Evolutionary conservation across 768 basidiomycete genomes (phyloP).

Genomic region (Xerocomellus chrysenteron): DNA sequence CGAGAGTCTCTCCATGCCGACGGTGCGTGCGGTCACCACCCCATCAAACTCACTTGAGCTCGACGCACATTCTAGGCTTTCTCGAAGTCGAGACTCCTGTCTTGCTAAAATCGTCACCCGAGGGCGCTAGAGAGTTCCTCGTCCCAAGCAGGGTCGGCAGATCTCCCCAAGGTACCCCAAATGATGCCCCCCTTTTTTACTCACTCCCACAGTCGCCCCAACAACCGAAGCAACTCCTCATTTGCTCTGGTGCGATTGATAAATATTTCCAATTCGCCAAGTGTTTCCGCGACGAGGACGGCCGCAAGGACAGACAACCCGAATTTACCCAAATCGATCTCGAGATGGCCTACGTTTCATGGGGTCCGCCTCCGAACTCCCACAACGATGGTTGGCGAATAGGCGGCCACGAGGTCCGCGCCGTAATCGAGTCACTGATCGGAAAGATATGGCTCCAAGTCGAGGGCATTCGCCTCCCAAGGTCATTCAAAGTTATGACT

Average conservation of each 20-base stretch:
- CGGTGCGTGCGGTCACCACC: slow-evolving; percentile 44
- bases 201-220: slow-evolving; percentile 94
- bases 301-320: slow-evolving; percentile 91
- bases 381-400: slow-evolving; percentile 66
- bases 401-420: slow-evolving; percentile 80
- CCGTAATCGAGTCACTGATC: slow-evolving; percentile 74
- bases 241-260: slow-evolving; percentile 86
- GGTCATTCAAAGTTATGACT: slow-evolving; percentile 76
- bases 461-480: slow-evolving; percentile 60
- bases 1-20: slow-evolving; percentile 70
- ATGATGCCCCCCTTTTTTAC: slow-evolving; percentile 58
- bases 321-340: slow-evolving; percentile 97
- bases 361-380: slow-evolving; percentile 44
- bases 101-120: slow-evolving; percentile 86
- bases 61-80: slow-evolving; percentile 56
- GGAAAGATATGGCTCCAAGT: slow-evolving; percentile 73
- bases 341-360: slow-evolving; percentile 94
- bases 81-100: slow-evolving; percentile 93
- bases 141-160: slow-evolving; percentile 69
- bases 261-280: slow-evolving; percentile 91
- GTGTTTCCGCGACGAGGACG: slow-evolving; percentile 96
- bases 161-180: slow-evolving; percentile 28
- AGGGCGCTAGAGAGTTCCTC: slow-evolving; percentile 92
- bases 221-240: slow-evolving; percentile 91
- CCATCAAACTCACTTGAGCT: slow-evolving; percentile 9